Conservation (phyloP, 2,329 filamentous ascomycete genomes). For the Colletotrichum karsti region DNA sequence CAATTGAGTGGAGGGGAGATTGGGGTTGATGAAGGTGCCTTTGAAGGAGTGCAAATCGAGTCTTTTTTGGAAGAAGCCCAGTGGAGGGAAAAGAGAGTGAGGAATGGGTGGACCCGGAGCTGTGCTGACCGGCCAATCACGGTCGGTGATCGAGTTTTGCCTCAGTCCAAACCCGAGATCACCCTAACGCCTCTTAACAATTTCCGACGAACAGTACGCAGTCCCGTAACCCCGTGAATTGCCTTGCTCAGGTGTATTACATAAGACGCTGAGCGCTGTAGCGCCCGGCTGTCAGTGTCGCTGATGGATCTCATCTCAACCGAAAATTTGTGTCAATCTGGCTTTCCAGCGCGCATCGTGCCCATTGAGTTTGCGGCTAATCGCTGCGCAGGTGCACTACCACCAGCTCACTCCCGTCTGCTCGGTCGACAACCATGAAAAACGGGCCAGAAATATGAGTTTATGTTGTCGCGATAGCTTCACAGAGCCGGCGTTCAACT, state of each 20-base stretch:
- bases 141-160: conserved; percentile 21
- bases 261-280: neutral
- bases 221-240: conserved; percentile 24
- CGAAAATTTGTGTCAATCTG: conserved; percentile 15
- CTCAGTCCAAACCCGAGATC: conserved; percentile 25
- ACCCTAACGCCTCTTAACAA: conserved; percentile 32
- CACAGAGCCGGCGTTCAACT: neutral
- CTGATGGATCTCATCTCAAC: conserved; percentile 21
- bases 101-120: conserved; percentile 33
- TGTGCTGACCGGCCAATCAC: conserved; percentile 25
- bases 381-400: too few species aligned
- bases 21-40: conserved; percentile 59
- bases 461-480: neutral
- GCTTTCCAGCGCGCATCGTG: conserved; percentile 3
- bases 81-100: conserved; percentile 51
- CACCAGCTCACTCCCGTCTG: too few species aligned
- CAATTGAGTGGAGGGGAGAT: conserved; percentile 72
- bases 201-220: conserved; percentile 24
- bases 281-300: neutral
- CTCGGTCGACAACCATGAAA: neutral
- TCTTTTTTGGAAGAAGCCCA: conserved; percentile 48
- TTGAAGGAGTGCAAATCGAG: conserved; percentile 55
- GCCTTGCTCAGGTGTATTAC: neutral
- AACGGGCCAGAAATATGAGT: too few species aligned
- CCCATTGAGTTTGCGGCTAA: conserved; percentile 12